Evolutionary conservation across 768 basidiomycete species (phyloP).

Genomic region (Kwoniella pini): DNA sequence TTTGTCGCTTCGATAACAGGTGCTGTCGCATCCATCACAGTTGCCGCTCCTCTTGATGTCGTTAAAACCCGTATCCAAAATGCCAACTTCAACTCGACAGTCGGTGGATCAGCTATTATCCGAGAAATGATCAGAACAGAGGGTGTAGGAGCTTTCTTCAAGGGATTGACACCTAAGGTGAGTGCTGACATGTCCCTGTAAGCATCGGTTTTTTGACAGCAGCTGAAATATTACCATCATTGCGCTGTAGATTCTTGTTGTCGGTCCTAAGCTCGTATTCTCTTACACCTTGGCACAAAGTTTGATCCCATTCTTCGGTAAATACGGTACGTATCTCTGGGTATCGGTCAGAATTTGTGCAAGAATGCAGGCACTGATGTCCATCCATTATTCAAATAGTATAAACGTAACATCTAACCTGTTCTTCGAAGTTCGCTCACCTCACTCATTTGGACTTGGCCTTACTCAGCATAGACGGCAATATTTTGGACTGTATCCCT

Average conservation of each 20-base stretch:
- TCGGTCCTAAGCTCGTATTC: constrained; percentile 97
- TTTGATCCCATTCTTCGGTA: constrained; percentile 85
- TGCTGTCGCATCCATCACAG: constrained; percentile 90
- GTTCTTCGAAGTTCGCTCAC: too few relatives aligned
- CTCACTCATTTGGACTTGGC: too few relatives aligned
- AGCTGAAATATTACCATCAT: too few relatives aligned
- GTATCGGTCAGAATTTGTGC: neutral
- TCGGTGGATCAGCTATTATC: constrained; percentile 71
- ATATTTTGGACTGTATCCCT: too few relatives aligned
- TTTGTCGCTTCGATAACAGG: constrained; percentile 93
- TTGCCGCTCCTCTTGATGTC: constrained; percentile 92
- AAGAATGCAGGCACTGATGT: too few relatives aligned
- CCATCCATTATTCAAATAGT: too few relatives aligned
- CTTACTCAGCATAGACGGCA: too few relatives aligned
- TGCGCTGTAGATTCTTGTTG: constrained; percentile 80
- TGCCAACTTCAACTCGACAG: constrained; percentile 74
- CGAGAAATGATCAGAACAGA: constrained; percentile 85
- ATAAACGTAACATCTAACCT: too few relatives aligned
- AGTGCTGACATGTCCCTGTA: constrained; percentile 6
- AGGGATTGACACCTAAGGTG: constrained; percentile 96
- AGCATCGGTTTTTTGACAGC: too few relatives aligned
- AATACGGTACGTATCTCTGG: constrained; percentile 62
- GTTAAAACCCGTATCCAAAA: constrained; percentile 97
- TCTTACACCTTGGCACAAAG: constrained; percentile 96
- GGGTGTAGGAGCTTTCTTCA: constrained; percentile 82